Evolutionary conservation across 1,139 yeast genomes (phyloP), one percentile per base, ranked within the genome.

Genomic region (Trichomonascaceae sp.): DNA sequence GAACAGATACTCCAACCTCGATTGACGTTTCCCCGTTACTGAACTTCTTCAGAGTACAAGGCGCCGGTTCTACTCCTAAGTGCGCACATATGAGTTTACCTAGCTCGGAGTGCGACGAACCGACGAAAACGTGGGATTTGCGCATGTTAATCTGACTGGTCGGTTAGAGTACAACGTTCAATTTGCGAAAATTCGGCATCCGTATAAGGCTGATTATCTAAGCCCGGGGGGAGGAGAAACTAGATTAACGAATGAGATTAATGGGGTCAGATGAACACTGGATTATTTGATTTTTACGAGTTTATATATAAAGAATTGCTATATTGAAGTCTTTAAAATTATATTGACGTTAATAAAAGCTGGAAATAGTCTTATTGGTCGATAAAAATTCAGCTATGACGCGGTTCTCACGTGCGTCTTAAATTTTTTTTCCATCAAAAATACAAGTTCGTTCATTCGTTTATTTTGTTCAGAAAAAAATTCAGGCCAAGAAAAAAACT

Each of bases 1-100:
- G 83, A 47, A 93, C 96, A 39, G 95, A 86, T 39, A 83, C 91
- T 44, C 97, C 98, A 60, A 93, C 90, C 67, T 90, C 96, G 47
- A 95, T 96, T 47, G 95, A 87, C 1, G 98, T 93, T 74, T 93
- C 99, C 54, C 99, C 99, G 68, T 93, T 93, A 59, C 96, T 85
- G 71, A 95, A 95, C 74, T 90, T 90, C 70, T 85, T 84, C 62
- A 91, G 76, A 5, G 93, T 83, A 68, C 96, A 90, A 38, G 96
- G 95, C 41, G 97, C 97, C n/a, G 96, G 93, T 65, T 87, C 88
- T 48, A 91, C 93, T 39, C 98, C 98, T 53, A 95, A 76, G 53
- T 93, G 80, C 59, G 87, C 88, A 72, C 99, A 91, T 47, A 95
- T 96, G 61, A 88, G 78, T 62, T 82, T 78, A 36, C 99, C 99